Base-by-base conservation (phyloP, 2,329 filamentous ascomycete genomes). In the Cladobotryum protrusum region DNA sequence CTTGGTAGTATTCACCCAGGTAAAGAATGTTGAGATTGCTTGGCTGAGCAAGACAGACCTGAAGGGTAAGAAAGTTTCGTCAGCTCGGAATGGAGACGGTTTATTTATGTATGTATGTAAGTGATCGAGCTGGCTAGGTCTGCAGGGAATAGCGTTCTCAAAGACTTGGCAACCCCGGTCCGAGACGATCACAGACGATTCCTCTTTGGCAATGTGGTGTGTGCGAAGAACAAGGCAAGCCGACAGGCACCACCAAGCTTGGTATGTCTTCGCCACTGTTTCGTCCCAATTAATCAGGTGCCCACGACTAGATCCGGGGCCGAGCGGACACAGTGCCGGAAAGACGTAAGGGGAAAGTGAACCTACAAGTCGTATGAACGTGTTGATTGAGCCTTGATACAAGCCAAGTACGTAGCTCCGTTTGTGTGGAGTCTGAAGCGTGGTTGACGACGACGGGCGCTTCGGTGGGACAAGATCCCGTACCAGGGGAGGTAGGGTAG, bases 251-350 rank as follows among this genome's bases (percentile, higher is more conserved):
- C 34, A 43, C 42, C 46, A 52, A 39, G 42, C 35, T 48, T 36
- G 35, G 35, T 41, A 40, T 33, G 37, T 33, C 41, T 47, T 47
- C 35, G 51, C 43, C 48, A 47, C 51, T 50, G 48, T 50, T 50
- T 47, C 47, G 39, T 47, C 48, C 47, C 51, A 50, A 53, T 24
- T 37, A 46, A 50, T 50, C 51, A 41, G 51, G 48, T 49, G 51
- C 48, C 50, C 45, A 52, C 50, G 50, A 49, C 47, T 46, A 43
- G 44, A 50, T 50, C 51, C 51, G 48, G 48, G 17, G 37, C 14
- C 8, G 17, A 41, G 13, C 12, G 15, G 37, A 17, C 37, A 41
- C 37, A 41, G 37, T 41, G 37, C 37, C 37, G 17, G 15, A 41
- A 9, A 13, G 37, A 41, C 37, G 37, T 19, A 41, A 18, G 3